Conservation (phyloP, 495 filamentous ascomycete genomes). For the Hypoxylon trugodes region DNA sequence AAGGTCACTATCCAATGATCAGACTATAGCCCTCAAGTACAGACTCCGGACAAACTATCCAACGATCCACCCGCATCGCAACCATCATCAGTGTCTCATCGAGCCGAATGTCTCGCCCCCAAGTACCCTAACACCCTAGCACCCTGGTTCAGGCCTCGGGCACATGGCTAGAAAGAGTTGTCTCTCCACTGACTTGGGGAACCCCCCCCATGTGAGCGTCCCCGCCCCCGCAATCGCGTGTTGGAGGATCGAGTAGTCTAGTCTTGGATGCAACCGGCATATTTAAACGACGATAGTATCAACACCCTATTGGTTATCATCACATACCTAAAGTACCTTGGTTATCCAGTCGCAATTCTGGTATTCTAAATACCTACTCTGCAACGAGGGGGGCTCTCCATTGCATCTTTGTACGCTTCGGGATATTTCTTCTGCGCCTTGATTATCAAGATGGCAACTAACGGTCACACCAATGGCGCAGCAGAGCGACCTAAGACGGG, state of each 20-base stretch:
- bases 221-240: slow-evolving; percentile 31
- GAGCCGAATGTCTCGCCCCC: no score
- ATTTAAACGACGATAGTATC: slow-evolving; percentile 27
- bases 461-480: slow-evolving; percentile 29
- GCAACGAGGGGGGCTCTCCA: slow-evolving; percentile 19
- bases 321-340: slow-evolving; percentile 19
- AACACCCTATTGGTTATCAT: slow-evolving; percentile 22
- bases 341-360: slow-evolving; percentile 19
- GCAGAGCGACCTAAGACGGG: slow-evolving; percentile 51
- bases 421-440: slow-evolving; percentile 15
- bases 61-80: slow-evolving; percentile 12
- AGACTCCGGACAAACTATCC: slow-evolving; percentile 27
- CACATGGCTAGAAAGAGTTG: slow-evolving; percentile 12
- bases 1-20: slow-evolving; percentile 19
- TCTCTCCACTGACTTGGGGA: slow-evolving; percentile 5
- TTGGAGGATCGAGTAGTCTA: slow-evolving; percentile 16
- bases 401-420: slow-evolving; percentile 4
- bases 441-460: slow-evolving; percentile 28
- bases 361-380: slow-evolving; percentile 17
- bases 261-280: slow-evolving; percentile 28
- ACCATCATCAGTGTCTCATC: slow-evolving; percentile 1
- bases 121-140: no score
- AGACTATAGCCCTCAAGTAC: no score
- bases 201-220: slow-evolving; percentile 24
- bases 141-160: slow-evolving; percentile 6